Conservation (phyloP, 83 land plant species). For the Diphasiastrum complanatum region DNA sequence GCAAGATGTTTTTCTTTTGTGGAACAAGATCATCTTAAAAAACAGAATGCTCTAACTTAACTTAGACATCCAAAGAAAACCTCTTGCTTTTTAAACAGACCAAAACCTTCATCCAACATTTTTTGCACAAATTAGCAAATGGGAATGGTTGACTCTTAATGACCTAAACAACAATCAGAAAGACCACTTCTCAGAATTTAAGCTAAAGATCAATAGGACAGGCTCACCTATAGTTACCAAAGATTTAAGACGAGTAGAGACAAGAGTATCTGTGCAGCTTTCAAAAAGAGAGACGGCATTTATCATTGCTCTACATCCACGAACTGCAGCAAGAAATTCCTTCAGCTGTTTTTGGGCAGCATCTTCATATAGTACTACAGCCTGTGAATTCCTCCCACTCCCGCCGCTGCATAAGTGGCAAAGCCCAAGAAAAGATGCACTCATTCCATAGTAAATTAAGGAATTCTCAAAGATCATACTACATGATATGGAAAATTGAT, state of each 20-base stretch:
- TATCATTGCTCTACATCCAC: conserved; percentile 62
- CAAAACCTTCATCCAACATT: too few species aligned
- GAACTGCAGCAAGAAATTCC: conserved; percentile 65
- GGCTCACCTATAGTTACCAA: conserved; percentile 54
- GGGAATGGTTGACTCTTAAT: too few species aligned
- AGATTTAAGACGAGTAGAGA: conserved; percentile 38
- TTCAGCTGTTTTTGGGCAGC: conserved; percentile 71
- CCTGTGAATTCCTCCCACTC: conserved; percentile 72
- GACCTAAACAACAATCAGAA: too few species aligned
- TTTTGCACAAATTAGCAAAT: too few species aligned
- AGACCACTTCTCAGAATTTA: too few species aligned
- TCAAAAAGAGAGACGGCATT: conserved; percentile 51
- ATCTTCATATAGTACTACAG: conserved; percentile 85
- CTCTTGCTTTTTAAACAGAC: too few species aligned
- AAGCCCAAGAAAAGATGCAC: conserved; percentile 3
- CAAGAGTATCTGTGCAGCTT: conserved; percentile 20
- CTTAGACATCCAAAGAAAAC: too few species aligned
- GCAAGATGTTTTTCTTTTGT: too few species aligned
- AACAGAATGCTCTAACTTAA: too few species aligned
- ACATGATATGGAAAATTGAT: too few species aligned
- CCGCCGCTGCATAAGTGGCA: conserved; percentile 48
- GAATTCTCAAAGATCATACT: background rate
- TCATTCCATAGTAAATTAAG: background rate
- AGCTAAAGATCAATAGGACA: too few species aligned
- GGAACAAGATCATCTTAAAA: too few species aligned